These are phyloP conservation scores for Pythium grandisporangium DNA, from an alignment of 352 stramenopile genomes.

Conservation along the genomic window DNA sequence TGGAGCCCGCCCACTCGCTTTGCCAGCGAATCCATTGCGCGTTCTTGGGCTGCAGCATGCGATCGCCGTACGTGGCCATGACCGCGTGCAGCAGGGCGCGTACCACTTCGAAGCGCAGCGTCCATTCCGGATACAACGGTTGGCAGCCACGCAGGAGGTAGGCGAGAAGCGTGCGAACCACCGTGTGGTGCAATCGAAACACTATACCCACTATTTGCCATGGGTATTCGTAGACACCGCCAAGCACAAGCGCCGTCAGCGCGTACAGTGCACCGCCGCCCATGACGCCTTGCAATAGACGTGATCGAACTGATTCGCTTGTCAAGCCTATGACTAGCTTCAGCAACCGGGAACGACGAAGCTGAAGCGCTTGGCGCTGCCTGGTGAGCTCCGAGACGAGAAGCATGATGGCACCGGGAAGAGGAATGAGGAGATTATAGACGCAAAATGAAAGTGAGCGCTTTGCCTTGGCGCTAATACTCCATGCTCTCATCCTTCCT, in stretches of 20 bases:
- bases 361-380: too few relatives aligned
- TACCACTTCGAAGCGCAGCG: not conserved
- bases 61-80: not conserved
- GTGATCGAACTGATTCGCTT: not conserved
- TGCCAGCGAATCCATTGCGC: slow-evolving; percentile 22
- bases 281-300: not conserved
- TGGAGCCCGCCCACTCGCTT: slow-evolving; percentile 20
- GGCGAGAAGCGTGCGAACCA: not conserved
- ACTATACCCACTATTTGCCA: slow-evolving; percentile 2
- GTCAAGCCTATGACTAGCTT: too few relatives aligned
- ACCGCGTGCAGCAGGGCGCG: not conserved
- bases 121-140: slow-evolving; percentile 3
- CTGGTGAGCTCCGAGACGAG: too few relatives aligned
- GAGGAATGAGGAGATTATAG: too few relatives aligned
- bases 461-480: too few relatives aligned
- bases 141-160: not conserved
- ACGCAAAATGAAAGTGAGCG: too few relatives aligned
- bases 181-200: not conserved
- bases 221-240: slow-evolving; percentile 1
- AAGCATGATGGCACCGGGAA: too few relatives aligned
- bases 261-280: not conserved
- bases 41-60: slow-evolving; percentile 6
- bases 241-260: not conserved
- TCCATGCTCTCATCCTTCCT: too few relatives aligned
- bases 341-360: too few relatives aligned